Percentiles rank a stretch among this genome's conserved stretches.
Conservation (phyloP, 1,139 yeast species). For the Saccharomyces uvarum region DNA sequence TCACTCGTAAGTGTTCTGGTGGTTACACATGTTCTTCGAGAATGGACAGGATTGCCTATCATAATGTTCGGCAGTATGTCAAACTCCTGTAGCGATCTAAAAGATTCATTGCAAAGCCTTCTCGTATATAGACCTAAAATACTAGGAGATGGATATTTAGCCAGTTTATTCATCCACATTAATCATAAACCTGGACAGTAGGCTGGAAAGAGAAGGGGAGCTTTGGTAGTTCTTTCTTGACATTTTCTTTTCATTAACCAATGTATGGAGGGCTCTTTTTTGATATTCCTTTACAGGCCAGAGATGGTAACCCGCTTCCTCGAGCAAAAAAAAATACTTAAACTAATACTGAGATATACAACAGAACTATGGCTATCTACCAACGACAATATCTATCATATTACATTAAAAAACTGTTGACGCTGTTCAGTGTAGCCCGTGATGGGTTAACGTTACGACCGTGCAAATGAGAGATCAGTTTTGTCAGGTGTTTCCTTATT, state of each 20-base stretch:
- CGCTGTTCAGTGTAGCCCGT: slow-evolving; percentile 64
- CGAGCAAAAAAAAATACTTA: not conserved
- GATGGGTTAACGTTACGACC: slow-evolving; percentile 54
- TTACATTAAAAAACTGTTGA: slow-evolving; percentile 43
- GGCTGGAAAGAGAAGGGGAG: not conserved
- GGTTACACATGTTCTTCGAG: not conserved
- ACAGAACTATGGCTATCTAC: not conserved
- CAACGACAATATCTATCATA: not conserved
- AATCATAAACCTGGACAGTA: not conserved
- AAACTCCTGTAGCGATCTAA: not conserved
- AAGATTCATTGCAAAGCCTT: not conserved
- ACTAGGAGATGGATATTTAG: not conserved
- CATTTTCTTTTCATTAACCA: not conserved
- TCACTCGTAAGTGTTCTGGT: not conserved
- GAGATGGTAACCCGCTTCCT: not conserved
- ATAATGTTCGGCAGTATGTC: not conserved
- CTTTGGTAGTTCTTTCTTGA: not conserved
- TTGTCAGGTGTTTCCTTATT: slow-evolving; percentile 51
- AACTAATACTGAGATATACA: not conserved
- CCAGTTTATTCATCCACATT: not conserved
- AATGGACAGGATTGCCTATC: not conserved
- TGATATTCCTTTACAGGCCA: not conserved
- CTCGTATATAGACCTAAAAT: not conserved
- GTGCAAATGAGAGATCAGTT: slow-evolving; percentile 37
- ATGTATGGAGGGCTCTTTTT: not conserved